Evolutionary conservation across 2,329 filamentous ascomycete species (phyloP).

Genomic region (Xylaria digitata): DNA sequence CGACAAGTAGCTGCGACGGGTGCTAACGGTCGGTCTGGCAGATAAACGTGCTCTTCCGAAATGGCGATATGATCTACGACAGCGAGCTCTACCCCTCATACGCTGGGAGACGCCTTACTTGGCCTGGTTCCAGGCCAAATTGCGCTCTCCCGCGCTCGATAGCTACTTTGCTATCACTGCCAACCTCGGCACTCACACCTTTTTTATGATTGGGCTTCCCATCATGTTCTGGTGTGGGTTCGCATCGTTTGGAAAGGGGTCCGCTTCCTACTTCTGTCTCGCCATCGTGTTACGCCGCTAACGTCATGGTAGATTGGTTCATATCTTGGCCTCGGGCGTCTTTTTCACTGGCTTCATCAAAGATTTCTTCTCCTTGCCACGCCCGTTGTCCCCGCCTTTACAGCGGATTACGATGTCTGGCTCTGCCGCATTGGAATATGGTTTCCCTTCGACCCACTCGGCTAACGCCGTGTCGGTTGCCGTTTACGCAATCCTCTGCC

Average conservation of each 20-base stretch:
- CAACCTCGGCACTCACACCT: conserved; percentile 96
- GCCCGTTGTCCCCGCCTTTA: conserved; percentile 90
- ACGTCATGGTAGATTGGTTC: conserved; percentile 67
- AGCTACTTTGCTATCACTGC: conserved; percentile 97
- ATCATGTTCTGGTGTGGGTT: conserved; percentile 98
- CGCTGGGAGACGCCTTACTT: conserved; percentile 96
- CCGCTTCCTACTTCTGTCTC: conserved; percentile 54
- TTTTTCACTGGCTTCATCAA: conserved; percentile 95
- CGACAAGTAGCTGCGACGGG: conserved; percentile 12
- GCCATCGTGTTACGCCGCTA: conserved; percentile 24
- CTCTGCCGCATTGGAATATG: conserved; percentile 93
- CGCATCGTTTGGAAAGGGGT: conserved; percentile 86
- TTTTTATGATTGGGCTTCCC: conserved; percentile 96
- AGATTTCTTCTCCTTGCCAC: conserved; percentile 90
- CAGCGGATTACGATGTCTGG: conserved; percentile 98
- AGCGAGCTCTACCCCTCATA: conserved; percentile 84
- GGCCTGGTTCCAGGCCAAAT: conserved; percentile 81
- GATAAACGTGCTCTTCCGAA: conserved; percentile 83
- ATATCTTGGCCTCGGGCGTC: conserved; percentile 81
- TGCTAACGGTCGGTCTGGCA: conserved; percentile 53
- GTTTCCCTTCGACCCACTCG: conserved; percentile 96
- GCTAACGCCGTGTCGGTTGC: conserved; percentile 97
- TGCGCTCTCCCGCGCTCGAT: conserved; percentile 87
- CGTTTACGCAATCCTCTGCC: conserved; percentile 79
- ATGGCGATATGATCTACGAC: conserved; percentile 90